Evolutionary conservation across 1,284 basidiomycete species (phyloP).

Genomic region (Golubevia sp.): DNA sequence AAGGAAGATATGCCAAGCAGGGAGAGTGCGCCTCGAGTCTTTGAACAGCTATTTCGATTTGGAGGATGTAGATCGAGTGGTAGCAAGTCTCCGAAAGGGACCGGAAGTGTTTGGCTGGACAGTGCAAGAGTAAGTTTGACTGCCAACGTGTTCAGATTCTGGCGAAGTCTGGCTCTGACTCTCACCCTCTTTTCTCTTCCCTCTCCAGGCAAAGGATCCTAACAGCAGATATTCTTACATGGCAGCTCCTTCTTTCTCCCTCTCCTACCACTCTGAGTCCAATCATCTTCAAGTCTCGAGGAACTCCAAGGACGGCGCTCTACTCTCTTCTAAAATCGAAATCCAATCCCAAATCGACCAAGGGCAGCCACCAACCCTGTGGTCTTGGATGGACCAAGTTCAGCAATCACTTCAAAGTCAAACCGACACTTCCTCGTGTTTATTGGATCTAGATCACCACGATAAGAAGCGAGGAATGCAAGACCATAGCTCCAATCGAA

Average conservation of each 20-base stretch:
- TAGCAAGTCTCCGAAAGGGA: constrained; percentile 40
- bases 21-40: too few relatives aligned
- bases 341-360: neutral
- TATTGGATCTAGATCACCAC: neutral
- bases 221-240: constrained; percentile 48
- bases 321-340: neutral
- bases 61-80: too few relatives aligned
- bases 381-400: constrained; percentile 34
- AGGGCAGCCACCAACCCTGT: constrained; percentile 18
- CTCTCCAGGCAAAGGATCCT: constrained; percentile 20
- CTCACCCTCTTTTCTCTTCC: neutral
- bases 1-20: too few relatives aligned
- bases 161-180: too few relatives aligned
- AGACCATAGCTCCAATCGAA: neutral
- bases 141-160: too few relatives aligned
- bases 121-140: constrained; percentile 45
- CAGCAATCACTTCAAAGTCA: constrained; percentile 23
- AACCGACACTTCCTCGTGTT: constrained; percentile 5
- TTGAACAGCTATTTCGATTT: too few relatives aligned
- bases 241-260: constrained; percentile 34
- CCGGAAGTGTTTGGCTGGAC: constrained; percentile 66
- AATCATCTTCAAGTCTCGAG: neutral
- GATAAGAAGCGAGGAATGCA: neutral
- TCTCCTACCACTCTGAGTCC: constrained; percentile 28
- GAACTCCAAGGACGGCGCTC: too few relatives aligned